These are phyloP conservation scores for Cryptococcus sp. DNA, from an alignment of 1,284 basidiomycete species.

Conservation along the genomic window DNA sequence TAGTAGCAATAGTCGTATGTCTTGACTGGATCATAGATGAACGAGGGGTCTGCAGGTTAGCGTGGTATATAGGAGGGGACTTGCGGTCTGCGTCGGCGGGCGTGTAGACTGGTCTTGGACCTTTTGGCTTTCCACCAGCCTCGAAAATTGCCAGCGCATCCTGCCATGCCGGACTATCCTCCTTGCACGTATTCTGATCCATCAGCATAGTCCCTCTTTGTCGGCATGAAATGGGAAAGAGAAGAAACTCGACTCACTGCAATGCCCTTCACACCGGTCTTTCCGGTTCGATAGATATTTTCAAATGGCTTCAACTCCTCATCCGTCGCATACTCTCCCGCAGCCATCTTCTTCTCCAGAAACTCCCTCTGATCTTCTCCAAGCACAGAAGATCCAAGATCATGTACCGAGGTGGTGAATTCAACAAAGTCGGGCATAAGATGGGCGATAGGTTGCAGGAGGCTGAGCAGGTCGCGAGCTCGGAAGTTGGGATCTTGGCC, in stretches of 20 bases:
- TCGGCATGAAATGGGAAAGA: background rate
- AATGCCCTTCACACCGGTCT: conserved; percentile 1
- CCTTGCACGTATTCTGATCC: conserved; percentile 2
- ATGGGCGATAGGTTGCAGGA: conserved; percentile 18
- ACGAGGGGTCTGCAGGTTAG: conserved; percentile 13
- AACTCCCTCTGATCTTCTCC: conserved; percentile 17
- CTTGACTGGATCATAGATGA: conserved; percentile 22
- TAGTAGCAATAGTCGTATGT: conserved; percentile 24
- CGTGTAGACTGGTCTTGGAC: background rate
- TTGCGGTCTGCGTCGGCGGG: conserved; percentile 4
- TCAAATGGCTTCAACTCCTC: conserved; percentile 4
- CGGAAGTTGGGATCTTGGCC: conserved; percentile 3
- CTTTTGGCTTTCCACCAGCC: background rate
- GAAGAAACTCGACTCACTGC: conserved; percentile 6
- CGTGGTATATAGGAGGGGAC: background rate
- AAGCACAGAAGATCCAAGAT: conserved; percentile 21
- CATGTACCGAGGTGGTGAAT: conserved; percentile 28
- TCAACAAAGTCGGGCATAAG: conserved; percentile 19
- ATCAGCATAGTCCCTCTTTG: background rate
- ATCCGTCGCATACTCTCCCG: conserved; percentile 3
- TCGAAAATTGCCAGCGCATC: background rate
- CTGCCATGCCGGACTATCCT: conserved; percentile 8
- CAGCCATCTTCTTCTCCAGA: conserved; percentile 4
- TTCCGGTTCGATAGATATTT: too few species aligned
- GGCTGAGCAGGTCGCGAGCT: conserved; percentile 8